These are phyloP conservation scores for Umbellularia californica DNA, from an alignment of 164 flowering plant genomes.

Conservation along the genomic window DNA sequence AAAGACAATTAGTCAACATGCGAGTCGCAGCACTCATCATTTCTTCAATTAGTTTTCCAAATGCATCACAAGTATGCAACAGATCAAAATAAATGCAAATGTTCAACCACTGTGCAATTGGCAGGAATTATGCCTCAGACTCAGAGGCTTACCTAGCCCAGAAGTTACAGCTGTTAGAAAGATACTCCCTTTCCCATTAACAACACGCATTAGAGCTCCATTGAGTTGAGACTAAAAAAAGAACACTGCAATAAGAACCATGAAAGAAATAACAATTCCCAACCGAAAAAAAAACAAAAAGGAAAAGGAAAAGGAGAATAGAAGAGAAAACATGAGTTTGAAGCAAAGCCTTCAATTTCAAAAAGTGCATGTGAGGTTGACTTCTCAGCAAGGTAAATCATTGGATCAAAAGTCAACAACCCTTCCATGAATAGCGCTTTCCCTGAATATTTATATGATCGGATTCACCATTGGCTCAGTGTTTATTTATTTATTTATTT, in stretches of 20 bases:
- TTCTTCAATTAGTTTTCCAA: neutral
- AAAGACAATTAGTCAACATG: neutral
- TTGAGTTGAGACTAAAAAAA: slow-evolving; percentile 9
- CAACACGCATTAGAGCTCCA: slow-evolving; percentile 15
- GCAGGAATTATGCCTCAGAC: neutral
- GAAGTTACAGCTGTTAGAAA: slow-evolving; percentile 9
- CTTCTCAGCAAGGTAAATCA: no score
- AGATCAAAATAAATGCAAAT: neutral
- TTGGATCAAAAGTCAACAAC: no score
- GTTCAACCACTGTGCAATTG: neutral
- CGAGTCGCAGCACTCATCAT: neutral
- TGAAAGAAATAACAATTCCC: neutral
- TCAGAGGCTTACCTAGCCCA: slow-evolving; percentile 11
- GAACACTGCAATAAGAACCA: neutral
- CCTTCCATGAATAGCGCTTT: no score
- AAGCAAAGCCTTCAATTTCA: no score
- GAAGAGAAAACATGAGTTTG: no score
- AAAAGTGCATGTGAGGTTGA: no score
- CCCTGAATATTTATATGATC: no score
- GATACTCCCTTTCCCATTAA: slow-evolving; percentile 13
- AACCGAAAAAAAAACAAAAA: neutral
- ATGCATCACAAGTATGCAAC: neutral
- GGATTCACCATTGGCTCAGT: no score
- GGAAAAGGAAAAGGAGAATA: no score
- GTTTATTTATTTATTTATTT: no score